phyloP scores from a whole-genome alignment of 106 monocot genomes.

The Vanilla planifolia region DNA sequence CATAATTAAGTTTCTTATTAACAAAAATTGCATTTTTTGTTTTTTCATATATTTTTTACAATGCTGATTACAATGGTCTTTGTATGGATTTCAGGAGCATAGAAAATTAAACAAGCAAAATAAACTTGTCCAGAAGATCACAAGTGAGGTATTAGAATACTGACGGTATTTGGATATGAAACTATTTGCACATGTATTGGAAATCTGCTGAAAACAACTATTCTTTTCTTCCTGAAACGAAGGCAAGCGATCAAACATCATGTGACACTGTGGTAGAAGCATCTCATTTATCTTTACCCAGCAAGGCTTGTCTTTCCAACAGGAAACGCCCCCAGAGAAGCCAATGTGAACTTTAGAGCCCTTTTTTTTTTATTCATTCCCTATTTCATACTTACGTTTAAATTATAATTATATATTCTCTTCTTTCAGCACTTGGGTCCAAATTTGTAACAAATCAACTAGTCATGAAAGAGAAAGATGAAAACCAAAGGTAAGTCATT shows the following conservation, averaged over 20 bases:
- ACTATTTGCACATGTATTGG: neutral
- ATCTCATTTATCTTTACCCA: neutral
- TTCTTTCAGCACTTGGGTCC: constrained; percentile 25
- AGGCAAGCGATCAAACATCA: neutral
- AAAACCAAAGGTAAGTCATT: no score
- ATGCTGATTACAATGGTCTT: neutral
- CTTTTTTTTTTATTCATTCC: no score
- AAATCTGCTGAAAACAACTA: neutral
- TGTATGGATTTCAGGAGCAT: constrained; percentile 16
- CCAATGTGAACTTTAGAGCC: constrained; percentile 27
- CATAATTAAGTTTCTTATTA: no score
- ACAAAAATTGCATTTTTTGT: no score
- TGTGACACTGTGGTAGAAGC: constrained; percentile 7
- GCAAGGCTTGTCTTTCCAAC: constrained; percentile 12
- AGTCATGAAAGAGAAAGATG: constrained; percentile 17
- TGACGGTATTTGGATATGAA: neutral
- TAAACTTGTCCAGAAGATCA: neutral
- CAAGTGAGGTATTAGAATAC: constrained; percentile 11
- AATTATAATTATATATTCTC: neutral
- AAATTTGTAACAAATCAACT: neutral
- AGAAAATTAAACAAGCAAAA: constrained; percentile 20
- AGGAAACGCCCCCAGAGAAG: constrained; percentile 26
- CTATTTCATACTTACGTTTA: no score
- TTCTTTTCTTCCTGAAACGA: neutral
- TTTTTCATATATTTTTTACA: neutral